A percentile compares a stretch with the other conserved stretches of the same genome.
phyloP scores from a whole-genome alignment of 1,284 basidiomycete genomes.

The Filobasidium uniguttulatum region DNA sequence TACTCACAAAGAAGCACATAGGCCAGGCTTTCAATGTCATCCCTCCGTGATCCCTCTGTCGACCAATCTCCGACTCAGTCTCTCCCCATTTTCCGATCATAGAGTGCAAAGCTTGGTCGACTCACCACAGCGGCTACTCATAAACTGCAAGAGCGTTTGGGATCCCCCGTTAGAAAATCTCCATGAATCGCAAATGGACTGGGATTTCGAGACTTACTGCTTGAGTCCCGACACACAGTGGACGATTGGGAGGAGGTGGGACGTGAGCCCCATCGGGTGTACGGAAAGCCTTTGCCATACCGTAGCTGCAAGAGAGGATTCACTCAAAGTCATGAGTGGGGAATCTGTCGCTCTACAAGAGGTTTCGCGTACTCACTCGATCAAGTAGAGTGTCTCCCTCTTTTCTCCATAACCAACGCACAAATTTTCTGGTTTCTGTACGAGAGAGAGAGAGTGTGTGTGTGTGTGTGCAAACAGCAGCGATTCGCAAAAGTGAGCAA shows the following conservation, averaged over 20 bases:
- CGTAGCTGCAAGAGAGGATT: conserved; percentile 5
- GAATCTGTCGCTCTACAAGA: no score
- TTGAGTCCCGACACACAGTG: conserved; percentile 12
- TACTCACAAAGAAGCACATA: conserved; percentile 12
- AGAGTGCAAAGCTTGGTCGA: background rate
- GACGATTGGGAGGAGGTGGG: background rate
- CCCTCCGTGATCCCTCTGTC: conserved; percentile 10
- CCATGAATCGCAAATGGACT: background rate
- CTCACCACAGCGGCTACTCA: conserved; percentile 15
- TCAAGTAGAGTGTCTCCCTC: background rate
- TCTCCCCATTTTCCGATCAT: background rate
- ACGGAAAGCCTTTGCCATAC: conserved; percentile 11
- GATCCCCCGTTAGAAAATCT: background rate
- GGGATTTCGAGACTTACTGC: background rate
- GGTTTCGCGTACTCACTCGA: conserved; percentile 1
- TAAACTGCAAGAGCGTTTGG: conserved; percentile 7
- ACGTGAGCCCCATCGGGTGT: conserved; percentile 4
- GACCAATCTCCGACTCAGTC: background rate
- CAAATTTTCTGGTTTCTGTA: conserved; percentile 1
- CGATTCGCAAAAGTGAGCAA: no score
- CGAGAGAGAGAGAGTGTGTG: no score
- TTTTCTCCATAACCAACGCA: background rate
- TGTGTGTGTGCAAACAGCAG: no score
- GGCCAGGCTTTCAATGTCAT: conserved; percentile 13
- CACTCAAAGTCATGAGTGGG: background rate